Percentiles rank a stretch among this genome's conserved stretches.
These are phyloP conservation scores for Clathrospora elynae DNA, from an alignment of 2,329 filamentous ascomycete species.

Conservation along the genomic window DNA sequence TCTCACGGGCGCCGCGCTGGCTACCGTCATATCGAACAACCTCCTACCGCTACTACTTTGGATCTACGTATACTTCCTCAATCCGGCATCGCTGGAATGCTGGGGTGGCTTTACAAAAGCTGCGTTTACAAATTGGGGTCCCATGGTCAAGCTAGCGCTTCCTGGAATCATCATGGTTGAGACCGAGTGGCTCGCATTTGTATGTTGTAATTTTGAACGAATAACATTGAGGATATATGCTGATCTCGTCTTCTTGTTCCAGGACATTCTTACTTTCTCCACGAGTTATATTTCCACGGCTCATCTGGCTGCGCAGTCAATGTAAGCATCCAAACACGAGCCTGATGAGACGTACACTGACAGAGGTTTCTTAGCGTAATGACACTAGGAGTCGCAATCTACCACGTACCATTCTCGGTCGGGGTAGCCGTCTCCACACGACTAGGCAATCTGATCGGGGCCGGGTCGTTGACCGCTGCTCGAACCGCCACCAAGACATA, in stretches of 20 bases:
- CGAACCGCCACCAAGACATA: conserved; percentile 43
- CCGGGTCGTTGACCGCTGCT: conserved; percentile 41
- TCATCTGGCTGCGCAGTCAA: conserved; percentile 77
- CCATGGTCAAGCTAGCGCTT: conserved; percentile 86
- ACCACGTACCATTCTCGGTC: conserved; percentile 50
- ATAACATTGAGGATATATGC: background rate
- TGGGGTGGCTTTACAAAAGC: conserved; percentile 76
- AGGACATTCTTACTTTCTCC: conserved; percentile 65
- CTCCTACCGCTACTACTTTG: conserved; percentile 56
- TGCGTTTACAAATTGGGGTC: conserved; percentile 74
- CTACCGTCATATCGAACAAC: conserved; percentile 56
- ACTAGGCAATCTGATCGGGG: conserved; percentile 49
- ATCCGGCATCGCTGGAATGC: conserved; percentile 50
- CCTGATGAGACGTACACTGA: background rate
- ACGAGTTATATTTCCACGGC: conserved; percentile 79
- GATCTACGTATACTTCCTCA: conserved; percentile 52
- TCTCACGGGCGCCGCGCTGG: conserved; percentile 58
- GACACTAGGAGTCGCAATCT: conserved; percentile 45
- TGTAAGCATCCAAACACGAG: background rate
- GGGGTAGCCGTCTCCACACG: conserved; percentile 48
- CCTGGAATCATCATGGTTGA: conserved; percentile 94
- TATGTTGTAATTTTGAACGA: conserved; percentile 2
- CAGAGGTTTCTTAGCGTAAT: conserved; percentile 32
- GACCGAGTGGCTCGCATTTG: conserved; percentile 57
- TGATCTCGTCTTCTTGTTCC: background rate